Conservation (phyloP, 352 stramenopile genomes). For the Pythium monospermum region DNA sequence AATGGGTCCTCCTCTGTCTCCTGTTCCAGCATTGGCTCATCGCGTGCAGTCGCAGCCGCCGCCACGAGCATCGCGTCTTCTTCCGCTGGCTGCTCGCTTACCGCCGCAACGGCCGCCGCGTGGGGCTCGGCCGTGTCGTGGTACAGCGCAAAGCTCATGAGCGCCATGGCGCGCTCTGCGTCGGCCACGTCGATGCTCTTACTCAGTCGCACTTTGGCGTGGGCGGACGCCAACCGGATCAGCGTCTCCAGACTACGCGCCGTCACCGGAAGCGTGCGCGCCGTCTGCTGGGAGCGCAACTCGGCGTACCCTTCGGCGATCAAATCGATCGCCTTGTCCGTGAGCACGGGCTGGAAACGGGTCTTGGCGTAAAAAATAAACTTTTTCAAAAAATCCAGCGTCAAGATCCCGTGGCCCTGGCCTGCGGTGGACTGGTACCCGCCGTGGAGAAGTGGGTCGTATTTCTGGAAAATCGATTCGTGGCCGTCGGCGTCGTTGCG, state of each 20-base stretch:
- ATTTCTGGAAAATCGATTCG: conserved; percentile 90
- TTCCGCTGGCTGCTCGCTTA: conserved; percentile 5
- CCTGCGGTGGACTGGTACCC: conserved; percentile 49
- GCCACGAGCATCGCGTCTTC: conserved; percentile 9
- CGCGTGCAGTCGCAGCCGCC: conserved; percentile 9
- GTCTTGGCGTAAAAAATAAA: conserved; percentile 99
- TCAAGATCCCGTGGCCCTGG: conserved; percentile 82
- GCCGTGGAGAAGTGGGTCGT: conserved; percentile 84
- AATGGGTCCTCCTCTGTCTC: conserved; percentile 14
- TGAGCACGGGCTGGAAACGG: conserved; percentile 83
- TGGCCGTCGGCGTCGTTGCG: conserved; percentile 57
- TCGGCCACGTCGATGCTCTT: conserved; percentile 82
- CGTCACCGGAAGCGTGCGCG: conserved; percentile 93
- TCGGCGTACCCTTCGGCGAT: conserved; percentile 97
- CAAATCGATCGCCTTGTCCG: conserved; percentile 85
- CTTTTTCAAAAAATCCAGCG: conserved; percentile 97
- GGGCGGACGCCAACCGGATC: conserved; percentile 97
- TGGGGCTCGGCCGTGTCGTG: conserved; percentile 83
- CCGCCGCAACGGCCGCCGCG: conserved; percentile 8
- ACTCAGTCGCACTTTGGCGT: conserved; percentile 95
- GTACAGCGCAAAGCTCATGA: conserved; percentile 98
- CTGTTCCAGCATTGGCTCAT: conserved; percentile 14
- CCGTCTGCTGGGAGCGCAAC: conserved; percentile 94
- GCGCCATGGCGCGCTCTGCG: conserved; percentile 89
- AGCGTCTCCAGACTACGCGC: conserved; percentile 98